phyloP scores from a whole-genome alignment of 2,329 filamentous ascomycete genomes.

The Tolypocladium ophioglossoides region DNA sequence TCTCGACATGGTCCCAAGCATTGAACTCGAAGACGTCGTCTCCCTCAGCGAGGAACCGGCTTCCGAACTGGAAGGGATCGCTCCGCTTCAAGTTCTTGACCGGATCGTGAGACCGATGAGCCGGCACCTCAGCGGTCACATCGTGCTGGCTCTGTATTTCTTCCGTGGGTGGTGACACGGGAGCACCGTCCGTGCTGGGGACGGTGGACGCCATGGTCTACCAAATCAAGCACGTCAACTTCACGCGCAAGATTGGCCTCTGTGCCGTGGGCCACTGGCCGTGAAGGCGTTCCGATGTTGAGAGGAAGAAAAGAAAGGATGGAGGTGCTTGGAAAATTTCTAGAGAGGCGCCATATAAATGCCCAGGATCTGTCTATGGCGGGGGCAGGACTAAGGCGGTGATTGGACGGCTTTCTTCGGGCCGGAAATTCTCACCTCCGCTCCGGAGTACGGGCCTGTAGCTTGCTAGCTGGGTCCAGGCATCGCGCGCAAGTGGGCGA shows the following conservation, averaged over 20 bases:
- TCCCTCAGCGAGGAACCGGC: constrained; percentile 68
- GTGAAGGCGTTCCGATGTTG: not conserved
- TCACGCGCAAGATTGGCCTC: not conserved
- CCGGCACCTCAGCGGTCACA: constrained; percentile 25
- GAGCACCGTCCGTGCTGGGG: not conserved
- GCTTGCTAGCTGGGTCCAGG: not conserved
- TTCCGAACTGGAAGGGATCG: constrained; percentile 94
- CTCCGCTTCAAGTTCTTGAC: constrained; percentile 69
- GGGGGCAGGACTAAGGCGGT: not conserved
- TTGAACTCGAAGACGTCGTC: constrained; percentile 97
- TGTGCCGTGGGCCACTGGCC: not conserved
- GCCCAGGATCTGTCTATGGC: not conserved
- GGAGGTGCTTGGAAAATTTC: not conserved
- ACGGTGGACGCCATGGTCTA: constrained; percentile 1
- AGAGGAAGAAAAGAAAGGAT: not conserved
- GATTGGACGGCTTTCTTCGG: not conserved
- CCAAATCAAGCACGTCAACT: not conserved
- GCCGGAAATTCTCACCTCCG: not conserved
- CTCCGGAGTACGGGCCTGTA: not conserved
- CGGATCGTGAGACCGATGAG: constrained; percentile 63
- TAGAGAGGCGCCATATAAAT: not conserved
- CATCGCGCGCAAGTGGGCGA: not conserved
- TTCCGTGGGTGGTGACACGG: constrained; percentile 8
- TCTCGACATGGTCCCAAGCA: constrained; percentile 96
- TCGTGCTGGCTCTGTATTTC: constrained; percentile 6